Percentiles rank a stretch among this genome's conserved stretches.
Evolutionary conservation across 2,329 filamentous ascomycete species (phyloP).

Genomic region (Scedosporium aurantiacum): DNA sequence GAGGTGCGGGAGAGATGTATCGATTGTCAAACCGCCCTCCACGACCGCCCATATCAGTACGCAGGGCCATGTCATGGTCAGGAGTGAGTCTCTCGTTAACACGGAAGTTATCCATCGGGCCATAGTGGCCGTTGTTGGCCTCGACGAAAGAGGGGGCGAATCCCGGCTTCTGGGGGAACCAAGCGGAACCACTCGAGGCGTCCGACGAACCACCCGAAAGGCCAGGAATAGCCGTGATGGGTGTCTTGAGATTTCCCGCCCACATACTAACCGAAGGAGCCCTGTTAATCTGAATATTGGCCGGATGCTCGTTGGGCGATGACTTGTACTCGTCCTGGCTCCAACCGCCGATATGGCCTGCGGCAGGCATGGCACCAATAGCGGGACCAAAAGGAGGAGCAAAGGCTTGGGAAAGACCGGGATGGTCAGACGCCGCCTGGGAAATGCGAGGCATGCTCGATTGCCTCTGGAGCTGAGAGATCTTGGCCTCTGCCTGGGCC

Average conservation of each 20-base stretch:
- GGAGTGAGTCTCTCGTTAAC: slow-evolving; percentile 33
- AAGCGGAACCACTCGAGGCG: slow-evolving; percentile 17
- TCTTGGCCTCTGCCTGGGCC: slow-evolving; percentile 57
- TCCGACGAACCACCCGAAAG: background rate
- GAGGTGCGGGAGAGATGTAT: background rate
- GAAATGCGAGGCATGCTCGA: background rate
- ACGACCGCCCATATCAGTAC: slow-evolving; percentile 31
- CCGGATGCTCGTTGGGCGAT: background rate
- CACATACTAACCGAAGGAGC: slow-evolving; percentile 46
- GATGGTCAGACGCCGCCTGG: background rate
- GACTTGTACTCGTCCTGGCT: background rate
- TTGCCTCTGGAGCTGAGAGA: slow-evolving; percentile 42
- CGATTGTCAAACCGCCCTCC: slow-evolving; percentile 36
- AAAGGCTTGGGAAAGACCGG: background rate
- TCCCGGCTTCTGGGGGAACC: slow-evolving; percentile 30
- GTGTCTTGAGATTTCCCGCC: slow-evolving; percentile 25
- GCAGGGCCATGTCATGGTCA: slow-evolving; percentile 36
- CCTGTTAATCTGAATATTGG: slow-evolving; percentile 19
- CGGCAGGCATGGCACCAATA: background rate
- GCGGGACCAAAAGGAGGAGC: background rate
- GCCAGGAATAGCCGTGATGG: background rate
- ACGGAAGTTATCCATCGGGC: slow-evolving; percentile 29
- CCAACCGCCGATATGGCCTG: background rate
- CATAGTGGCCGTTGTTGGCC: slow-evolving; percentile 18
- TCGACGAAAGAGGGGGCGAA: slow-evolving; percentile 30